Evolutionary conservation across 345 rosid genomes (phyloP).

Genomic region (Balakata baccata): DNA sequence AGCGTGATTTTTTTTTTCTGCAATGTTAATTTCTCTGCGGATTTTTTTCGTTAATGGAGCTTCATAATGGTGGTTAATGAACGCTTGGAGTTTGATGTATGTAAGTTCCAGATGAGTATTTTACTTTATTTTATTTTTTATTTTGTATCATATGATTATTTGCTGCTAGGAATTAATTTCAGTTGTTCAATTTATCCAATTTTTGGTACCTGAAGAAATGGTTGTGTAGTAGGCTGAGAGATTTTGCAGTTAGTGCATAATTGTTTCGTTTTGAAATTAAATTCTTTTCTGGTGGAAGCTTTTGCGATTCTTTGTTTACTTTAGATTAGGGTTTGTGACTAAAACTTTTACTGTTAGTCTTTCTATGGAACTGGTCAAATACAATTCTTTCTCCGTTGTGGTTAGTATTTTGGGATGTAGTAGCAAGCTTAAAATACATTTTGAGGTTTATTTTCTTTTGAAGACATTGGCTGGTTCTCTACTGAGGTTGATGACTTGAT

Average conservation of each 20-base stretch:
- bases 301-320: not conserved
- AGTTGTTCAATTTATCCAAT: slow-evolving; percentile 8
- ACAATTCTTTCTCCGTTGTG: not conserved
- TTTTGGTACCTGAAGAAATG: slow-evolving; percentile 12
- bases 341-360: not conserved
- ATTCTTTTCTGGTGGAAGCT: not conserved
- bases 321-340: slow-evolving; percentile 38
- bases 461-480: slow-evolving; percentile 6
- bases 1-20: slow-evolving; percentile 11
- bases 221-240: not conserved
- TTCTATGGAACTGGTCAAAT: not conserved
- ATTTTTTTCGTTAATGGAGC: slow-evolving; percentile 16
- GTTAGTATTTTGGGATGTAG: not conserved
- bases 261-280: slow-evolving; percentile 2
- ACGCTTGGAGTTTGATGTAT: slow-evolving; percentile 15
- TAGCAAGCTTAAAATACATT: not conserved
- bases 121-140: slow-evolving; percentile 8
- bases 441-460: not conserved
- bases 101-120: slow-evolving; percentile 16
- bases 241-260: slow-evolving; percentile 1
- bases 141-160: not conserved
- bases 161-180: not conserved
- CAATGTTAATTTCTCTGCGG: slow-evolving; percentile 12
- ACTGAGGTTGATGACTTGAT: slow-evolving; percentile 2
- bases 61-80: slow-evolving; percentile 24